phyloP scores from a whole-genome alignment of 176 grass and related monocot genomes.

The Thinopyrum elongatum region DNA sequence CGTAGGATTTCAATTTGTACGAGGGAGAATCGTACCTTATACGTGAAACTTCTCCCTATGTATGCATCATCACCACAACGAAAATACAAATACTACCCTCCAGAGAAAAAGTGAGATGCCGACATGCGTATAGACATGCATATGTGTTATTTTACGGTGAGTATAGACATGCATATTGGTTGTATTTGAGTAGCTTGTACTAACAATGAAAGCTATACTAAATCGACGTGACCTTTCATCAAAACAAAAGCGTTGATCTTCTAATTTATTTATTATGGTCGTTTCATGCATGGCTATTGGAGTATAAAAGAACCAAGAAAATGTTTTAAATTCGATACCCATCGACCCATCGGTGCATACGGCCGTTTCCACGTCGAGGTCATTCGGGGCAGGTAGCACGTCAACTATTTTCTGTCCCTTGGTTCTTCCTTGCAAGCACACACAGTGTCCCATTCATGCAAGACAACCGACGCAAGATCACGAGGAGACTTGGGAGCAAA shows the following conservation, averaged over 20 bases:
- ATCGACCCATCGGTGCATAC: neutral
- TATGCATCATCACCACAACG: too few species aligned
- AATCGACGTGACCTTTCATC: neutral
- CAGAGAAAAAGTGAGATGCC: too few species aligned
- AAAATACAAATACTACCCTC: too few species aligned
- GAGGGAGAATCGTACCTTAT: too few species aligned
- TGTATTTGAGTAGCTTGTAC: too few species aligned
- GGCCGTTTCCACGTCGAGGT: neutral
- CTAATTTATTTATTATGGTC: neutral
- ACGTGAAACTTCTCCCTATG: too few species aligned
- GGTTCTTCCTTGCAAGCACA: neutral
- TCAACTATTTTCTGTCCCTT: neutral
- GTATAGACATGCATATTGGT: too few species aligned
- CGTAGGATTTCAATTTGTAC: too few species aligned
- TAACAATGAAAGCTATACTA: too few species aligned
- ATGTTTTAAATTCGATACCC: neutral
- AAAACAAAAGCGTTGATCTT: neutral
- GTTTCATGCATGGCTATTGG: neutral
- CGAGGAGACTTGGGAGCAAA: constrained; percentile 1
- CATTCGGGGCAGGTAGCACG: neutral
- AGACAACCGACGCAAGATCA: neutral
- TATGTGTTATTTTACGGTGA: too few species aligned
- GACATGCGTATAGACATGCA: too few species aligned
- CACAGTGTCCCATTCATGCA: neutral
- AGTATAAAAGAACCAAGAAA: too few species aligned